phyloP scores from a whole-genome alignment of 2,329 filamentous ascomycete genomes.

The Gliomastix tumulicola region DNA sequence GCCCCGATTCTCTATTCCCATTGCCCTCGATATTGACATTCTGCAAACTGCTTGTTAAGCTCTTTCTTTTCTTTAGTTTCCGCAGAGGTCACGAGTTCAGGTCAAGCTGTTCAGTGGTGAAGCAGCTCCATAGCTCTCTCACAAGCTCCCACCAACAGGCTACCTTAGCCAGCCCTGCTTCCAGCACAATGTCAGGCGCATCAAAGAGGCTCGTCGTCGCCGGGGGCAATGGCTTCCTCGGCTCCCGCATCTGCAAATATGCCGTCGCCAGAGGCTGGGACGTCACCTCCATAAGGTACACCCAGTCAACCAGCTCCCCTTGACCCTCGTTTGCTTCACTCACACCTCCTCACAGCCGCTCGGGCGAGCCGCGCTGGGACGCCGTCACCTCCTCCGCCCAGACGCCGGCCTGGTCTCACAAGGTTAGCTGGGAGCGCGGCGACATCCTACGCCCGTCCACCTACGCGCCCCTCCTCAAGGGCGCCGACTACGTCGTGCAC shows the following conservation, averaged over 20 bases:
- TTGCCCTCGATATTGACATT: too few relatives aligned
- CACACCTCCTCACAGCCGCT: constrained; percentile 55
- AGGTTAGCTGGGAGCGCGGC: constrained; percentile 80
- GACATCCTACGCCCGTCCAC: constrained; percentile 79
- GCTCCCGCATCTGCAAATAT: constrained; percentile 82
- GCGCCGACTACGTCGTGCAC: constrained; percentile 82
- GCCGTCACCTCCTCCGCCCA: constrained; percentile 63
- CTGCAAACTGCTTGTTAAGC: too few relatives aligned
- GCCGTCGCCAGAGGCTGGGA: constrained; percentile 83
- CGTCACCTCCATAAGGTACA: constrained; percentile 83
- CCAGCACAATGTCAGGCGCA: constrained; percentile 41
- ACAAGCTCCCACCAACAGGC: background rate
- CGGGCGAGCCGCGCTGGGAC: constrained; percentile 82
- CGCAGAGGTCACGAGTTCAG: too few relatives aligned
- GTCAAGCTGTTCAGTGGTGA: too few relatives aligned
- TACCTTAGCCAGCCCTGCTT: background rate
- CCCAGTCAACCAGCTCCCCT: background rate
- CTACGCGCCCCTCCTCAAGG: constrained; percentile 69
- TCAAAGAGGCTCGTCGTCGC: constrained; percentile 82
- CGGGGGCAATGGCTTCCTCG: constrained; percentile 89
- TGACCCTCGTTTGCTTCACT: background rate
- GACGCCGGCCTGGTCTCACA: constrained; percentile 73
- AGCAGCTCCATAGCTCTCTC: background rate
- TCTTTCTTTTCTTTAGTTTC: too few relatives aligned
- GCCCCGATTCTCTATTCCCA: too few relatives aligned